A percentile compares a stretch with the other conserved stretches of the same genome.
phyloP scores from a whole-genome alignment of 73 alveolate genomes.

The Effrenium voratum region DNA sequence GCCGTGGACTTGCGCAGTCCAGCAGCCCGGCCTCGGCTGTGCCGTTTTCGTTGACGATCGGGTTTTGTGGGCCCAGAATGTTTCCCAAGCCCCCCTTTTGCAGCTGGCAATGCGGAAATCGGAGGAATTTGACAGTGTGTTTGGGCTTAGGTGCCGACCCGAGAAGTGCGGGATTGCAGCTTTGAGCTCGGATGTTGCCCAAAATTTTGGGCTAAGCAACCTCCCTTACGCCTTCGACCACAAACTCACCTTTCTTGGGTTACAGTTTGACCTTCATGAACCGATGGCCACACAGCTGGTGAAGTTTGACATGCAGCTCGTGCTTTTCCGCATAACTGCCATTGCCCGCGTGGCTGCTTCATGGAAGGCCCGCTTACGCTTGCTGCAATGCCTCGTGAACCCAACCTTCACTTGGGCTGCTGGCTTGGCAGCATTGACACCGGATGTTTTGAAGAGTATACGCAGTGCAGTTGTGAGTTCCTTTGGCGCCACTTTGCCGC shows the following conservation, averaged over 20 bases:
- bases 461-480: background rate
- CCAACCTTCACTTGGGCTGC: conserved; percentile 4
- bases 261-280: background rate
- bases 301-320: background rate
- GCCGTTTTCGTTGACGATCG: background rate
- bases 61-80: background rate
- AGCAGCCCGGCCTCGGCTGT: background rate
- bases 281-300: background rate
- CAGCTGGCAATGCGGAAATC: background rate
- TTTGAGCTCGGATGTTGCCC: background rate
- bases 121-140: background rate
- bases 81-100: background rate
- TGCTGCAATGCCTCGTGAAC: background rate
- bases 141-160: background rate
- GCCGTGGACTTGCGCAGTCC: background rate
- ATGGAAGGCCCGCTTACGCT: too few relatives aligned
- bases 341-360: background rate
- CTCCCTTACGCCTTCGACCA: background rate
- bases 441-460: background rate
- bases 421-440: background rate
- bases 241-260: background rate
- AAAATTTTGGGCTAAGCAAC: background rate
- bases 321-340: background rate
- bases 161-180: background rate
- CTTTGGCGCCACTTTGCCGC: background rate